These are phyloP conservation scores for Leishmania turanica DNA, from an alignment of 208 protist genomes.

Conservation along the genomic window DNA sequence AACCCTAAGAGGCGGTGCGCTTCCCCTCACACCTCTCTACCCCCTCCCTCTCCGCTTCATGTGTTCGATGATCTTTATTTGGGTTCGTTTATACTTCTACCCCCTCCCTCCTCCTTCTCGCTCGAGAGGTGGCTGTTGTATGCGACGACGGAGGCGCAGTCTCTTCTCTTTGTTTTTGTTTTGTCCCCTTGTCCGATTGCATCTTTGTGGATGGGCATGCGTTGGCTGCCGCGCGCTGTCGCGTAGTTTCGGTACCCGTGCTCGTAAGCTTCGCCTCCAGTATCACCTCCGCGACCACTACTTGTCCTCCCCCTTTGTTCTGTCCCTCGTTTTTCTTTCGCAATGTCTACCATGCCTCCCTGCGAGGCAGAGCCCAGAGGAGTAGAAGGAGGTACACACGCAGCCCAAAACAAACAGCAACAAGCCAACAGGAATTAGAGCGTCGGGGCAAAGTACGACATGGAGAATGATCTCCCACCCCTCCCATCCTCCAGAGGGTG, in stretches of 20 bases:
- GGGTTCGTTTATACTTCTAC: not conserved
- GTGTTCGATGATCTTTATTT: not conserved
- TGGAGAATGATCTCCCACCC: not conserved
- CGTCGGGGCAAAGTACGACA: not conserved
- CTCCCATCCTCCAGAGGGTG: not conserved
- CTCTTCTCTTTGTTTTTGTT: no score
- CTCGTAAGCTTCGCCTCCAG: not conserved
- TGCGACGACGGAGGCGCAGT: not conserved
- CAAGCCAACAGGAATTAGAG: not conserved
- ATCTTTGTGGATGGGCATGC: not conserved
- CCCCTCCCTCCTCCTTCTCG: not conserved
- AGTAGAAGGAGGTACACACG: not conserved
- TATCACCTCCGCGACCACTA: not conserved
- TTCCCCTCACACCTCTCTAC: not conserved
- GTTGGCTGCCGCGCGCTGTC: not conserved
- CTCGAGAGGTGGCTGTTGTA: not conserved
- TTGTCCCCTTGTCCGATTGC: not conserved
- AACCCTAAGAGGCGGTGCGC: not conserved
- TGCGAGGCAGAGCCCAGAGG: not conserved
- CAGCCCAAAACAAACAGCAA: not conserved
- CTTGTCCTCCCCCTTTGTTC: conserved; percentile 7
- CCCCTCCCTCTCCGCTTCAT: not conserved
- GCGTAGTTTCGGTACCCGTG: not conserved
- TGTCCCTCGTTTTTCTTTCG: conserved; percentile 4
- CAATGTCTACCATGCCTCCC: not conserved